Base-by-base conservation (phyloP, 495 filamentous ascomycete genomes). In the Achaetomiella virescens region DNA sequence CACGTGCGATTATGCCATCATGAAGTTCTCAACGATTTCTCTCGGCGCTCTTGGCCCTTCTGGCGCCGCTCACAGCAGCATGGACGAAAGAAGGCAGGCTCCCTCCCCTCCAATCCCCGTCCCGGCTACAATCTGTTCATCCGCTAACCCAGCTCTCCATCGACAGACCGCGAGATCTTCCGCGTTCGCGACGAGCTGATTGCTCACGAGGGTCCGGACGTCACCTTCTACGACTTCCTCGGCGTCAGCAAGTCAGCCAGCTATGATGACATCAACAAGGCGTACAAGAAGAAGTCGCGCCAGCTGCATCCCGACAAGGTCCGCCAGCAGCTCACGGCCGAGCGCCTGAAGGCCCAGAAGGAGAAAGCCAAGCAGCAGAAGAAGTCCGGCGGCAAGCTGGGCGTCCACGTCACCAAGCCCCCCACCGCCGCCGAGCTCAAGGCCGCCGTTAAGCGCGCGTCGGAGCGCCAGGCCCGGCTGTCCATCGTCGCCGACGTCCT, bases 171-270 rank as follows among this genome's bases (percentile, higher is more conserved):
- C 66, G 93, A 99, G 75, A 97, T 99, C 73, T 99, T 99, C 74
- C 85, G 89, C 52, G 78, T 97, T 54, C 85, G 83, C 59, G 90
- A 96, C 74, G 95, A 97, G 65, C 73, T 99, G 37, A 75, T 81
- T 44, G 72, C 83, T 14, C 65, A 81, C 59, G 91, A 97, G 72
- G 95, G 91, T 25, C 52, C 75, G 47, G 86, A 88, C 55, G 81
- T 89, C 49, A 95, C 89, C 55, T 99, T 97, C 78, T 99, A 99
- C 80, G 88, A 93, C 64, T 93, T 95, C 74, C 72, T 98, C 51
- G 91, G 85, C 61, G 77, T 95, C 45, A 64, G 59, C 25, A 74
- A 84, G 49, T 79, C 77, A 57, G 92, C 92, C 46, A 84, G 76
- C 58, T 86, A 88, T 62, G 91, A 97, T 25, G 90, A 95, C 44